Evolutionary conservation across 129 eudicot genomes (phyloP).

Genomic region (Pulicaria dysenterica): DNA sequence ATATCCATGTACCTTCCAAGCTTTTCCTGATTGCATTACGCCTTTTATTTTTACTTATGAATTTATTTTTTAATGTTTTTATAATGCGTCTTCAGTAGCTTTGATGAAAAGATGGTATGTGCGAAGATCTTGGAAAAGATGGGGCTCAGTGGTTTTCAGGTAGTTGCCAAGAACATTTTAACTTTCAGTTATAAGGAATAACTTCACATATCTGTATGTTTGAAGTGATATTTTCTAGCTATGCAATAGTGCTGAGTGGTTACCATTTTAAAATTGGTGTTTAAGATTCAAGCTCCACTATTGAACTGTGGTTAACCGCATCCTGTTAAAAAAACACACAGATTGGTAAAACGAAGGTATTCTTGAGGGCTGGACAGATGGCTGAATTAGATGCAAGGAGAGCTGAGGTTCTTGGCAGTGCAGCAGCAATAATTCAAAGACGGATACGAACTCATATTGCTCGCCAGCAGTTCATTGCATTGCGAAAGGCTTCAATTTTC

Average conservation of each 20-base stretch:
- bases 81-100: conserved; percentile 38
- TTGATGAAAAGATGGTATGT: conserved; percentile 84
- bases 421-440: conserved; percentile 83
- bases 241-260: too few species aligned
- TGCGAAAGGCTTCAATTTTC: conserved; percentile 51
- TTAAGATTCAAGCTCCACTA: conserved; percentile 5
- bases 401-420: conserved; percentile 76
- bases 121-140: conserved; percentile 79
- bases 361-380: conserved; percentile 99
- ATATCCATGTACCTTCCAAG: neutral
- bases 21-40: conserved; percentile 1
- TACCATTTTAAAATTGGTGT: neutral
- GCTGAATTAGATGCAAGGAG: conserved; percentile 97
- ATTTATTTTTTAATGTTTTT: neutral
- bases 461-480: conserved; percentile 54
- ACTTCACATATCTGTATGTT: neutral
- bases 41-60: neutral
- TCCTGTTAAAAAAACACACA: conserved; percentile 31
- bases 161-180: conserved; percentile 28
- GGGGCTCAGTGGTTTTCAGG: conserved; percentile 96
- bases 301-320: conserved; percentile 17
- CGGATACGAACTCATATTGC: conserved; percentile 83
- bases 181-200: neutral
- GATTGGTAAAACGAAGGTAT: conserved; percentile 94
- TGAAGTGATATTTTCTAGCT: too few species aligned